phyloP scores from a whole-genome alignment of 345 rosid genomes.

The Aquilaria malaccensis region DNA sequence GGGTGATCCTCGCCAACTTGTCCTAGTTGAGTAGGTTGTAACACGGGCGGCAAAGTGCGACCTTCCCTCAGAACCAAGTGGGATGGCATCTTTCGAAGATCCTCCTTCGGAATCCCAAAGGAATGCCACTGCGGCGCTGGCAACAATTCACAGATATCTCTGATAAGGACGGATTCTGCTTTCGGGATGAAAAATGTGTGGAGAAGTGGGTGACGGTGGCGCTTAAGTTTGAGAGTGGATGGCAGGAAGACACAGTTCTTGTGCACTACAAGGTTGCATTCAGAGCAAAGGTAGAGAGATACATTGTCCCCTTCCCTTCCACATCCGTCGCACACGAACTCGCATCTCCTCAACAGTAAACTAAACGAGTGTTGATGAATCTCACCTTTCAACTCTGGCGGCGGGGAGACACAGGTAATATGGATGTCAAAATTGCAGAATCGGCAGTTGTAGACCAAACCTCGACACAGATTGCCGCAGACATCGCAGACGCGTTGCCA shows the following conservation, averaged over 20 bases:
- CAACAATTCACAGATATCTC: no score
- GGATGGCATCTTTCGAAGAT: no score
- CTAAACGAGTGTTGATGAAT: constrained; percentile 10
- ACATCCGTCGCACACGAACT: constrained; percentile 9
- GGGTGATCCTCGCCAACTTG: no score
- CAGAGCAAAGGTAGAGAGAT: background rate
- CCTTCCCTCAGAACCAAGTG: no score
- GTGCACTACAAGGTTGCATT: constrained; percentile 1
- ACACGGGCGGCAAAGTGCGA: no score
- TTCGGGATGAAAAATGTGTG: constrained; percentile 9
- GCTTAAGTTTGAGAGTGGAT: background rate
- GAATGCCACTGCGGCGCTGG: no score
- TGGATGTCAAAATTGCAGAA: constrained; percentile 16
- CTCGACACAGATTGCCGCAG: constrained; percentile 6
- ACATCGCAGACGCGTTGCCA: constrained; percentile 4
- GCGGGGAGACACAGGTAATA: background rate
- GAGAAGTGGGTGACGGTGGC: constrained; percentile 10
- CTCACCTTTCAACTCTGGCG: background rate
- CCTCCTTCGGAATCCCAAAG: no score
- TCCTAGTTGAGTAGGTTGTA: no score
- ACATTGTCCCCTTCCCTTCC: background rate
- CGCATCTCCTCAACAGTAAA: background rate
- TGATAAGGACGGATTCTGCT: background rate
- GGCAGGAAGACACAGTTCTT: background rate
- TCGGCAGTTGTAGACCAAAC: constrained; percentile 15